Base-by-base conservation (phyloP, 352 stramenopile genomes). In the Elongisporangium prolatum region DNA sequence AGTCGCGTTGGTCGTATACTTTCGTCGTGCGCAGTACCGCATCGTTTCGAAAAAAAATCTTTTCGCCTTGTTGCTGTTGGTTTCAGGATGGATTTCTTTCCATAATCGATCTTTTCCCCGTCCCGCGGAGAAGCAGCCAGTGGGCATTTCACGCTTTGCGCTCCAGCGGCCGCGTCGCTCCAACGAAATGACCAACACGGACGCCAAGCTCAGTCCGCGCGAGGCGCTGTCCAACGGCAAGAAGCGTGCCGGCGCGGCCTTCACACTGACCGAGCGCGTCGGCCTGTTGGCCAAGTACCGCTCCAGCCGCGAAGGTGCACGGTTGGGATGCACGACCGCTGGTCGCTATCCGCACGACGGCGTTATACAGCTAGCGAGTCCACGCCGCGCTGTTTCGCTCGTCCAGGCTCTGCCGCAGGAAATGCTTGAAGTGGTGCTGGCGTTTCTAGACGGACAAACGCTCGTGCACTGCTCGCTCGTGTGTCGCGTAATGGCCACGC, bases 341-440 rank as follows among this genome's bases (percentile, higher is more conserved):
- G 34, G 34, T 16, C 34, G 34, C 34, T 44, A 44, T 13, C 10
- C 34, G 10, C 34, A 17, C 2, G 34, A 44, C 14, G 34, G 34
- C 10, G 34, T 13, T 13, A 17, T 16, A 13, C 34, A 44, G 34
- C 34, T 2, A 17, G 34, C 18, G 24, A 52, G 24, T 16, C n/a
- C 22, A 9, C 50, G 21, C 48, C 50, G 47, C 63, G 34, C 59
- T 21, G 53, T 48, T 48, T 74, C 63, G 13, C 56, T 80, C 4
- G 62, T 86, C 20, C 65, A 77, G 21, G 65, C 67, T 21, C 64
- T 90, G 34, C 80, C 83, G 9, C 68, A 75, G 14, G 82, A 92
- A 52, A 52, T 86, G 37, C 54, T 90, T 38, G 69, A 69, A 18
- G 61, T 81, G 5, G 67, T 77, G 53, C 53, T 90, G 24, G 60